A percentile compares a stretch with the other conserved stretches of the same genome.
These are phyloP conservation scores for Coprinellus aureogranulatus DNA, from an alignment of 768 basidiomycete genomes.

Conservation along the genomic window DNA sequence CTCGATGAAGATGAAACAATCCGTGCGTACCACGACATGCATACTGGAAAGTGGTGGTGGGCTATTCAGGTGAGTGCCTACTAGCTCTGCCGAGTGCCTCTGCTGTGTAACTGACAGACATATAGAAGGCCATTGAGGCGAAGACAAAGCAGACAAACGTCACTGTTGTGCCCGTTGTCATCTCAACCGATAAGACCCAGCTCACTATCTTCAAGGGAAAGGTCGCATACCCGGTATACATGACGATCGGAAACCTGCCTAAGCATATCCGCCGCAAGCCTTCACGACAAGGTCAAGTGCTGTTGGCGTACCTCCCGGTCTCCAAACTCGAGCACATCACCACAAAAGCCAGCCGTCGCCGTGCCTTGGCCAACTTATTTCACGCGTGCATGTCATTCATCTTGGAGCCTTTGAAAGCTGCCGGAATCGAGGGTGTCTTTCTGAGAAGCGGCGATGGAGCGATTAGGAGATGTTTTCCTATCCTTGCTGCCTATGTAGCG, in stretches of 20 bases:
- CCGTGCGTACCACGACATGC: slow-evolving; percentile 40
- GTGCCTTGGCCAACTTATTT: slow-evolving; percentile 28
- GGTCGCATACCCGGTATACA: slow-evolving; percentile 44
- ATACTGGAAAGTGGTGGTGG: slow-evolving; percentile 56
- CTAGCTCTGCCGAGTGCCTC: too few relatives aligned
- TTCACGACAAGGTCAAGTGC: slow-evolving; percentile 28
- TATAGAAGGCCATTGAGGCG: slow-evolving; percentile 23
- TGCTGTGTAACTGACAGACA: too few relatives aligned
- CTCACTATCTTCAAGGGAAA: slow-evolving; percentile 41
- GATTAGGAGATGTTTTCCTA: slow-evolving; percentile 29
- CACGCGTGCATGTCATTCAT: slow-evolving; percentile 34
- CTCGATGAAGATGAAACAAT: slow-evolving; percentile 20
- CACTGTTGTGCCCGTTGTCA: slow-evolving; percentile 40
- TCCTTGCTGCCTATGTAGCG: slow-evolving; percentile 37
- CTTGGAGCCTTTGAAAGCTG: slow-evolving; percentile 25
- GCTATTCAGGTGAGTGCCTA: slow-evolving; percentile 35
- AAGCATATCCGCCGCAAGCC: slow-evolving; percentile 39
- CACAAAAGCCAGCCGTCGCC: slow-evolving; percentile 21
- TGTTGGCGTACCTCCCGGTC: slow-evolving; percentile 41
- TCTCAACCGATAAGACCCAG: slow-evolving; percentile 46
- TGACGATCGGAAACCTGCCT: slow-evolving; percentile 46
- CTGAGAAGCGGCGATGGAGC: slow-evolving; percentile 35
- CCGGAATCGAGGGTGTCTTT: slow-evolving; percentile 21
- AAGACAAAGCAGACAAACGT: slow-evolving; percentile 17
- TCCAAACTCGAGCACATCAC: slow-evolving; percentile 28